Conservation (phyloP, 1,284 basidiomycete species). For the Cerrena zonata region DNA sequence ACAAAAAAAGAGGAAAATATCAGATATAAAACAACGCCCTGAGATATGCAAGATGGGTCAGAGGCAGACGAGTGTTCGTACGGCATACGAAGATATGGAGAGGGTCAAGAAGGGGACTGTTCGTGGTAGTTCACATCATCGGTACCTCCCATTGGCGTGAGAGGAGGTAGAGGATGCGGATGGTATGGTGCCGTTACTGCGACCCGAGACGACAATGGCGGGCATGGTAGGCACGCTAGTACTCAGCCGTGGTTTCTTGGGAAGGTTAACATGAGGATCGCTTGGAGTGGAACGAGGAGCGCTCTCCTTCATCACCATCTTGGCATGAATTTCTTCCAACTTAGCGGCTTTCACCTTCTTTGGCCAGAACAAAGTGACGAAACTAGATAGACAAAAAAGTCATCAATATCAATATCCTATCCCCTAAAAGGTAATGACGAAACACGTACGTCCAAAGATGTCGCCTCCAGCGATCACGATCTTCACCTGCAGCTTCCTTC, state of each 20-base stretch:
- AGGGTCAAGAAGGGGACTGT: background rate
- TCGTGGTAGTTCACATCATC: constrained; percentile 14
- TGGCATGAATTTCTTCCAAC: constrained; percentile 87
- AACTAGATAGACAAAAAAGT: constrained; percentile 40
- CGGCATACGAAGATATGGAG: background rate
- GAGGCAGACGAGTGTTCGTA: too few relatives aligned
- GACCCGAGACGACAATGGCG: constrained; percentile 12
- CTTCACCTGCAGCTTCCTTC: constrained; percentile 73
- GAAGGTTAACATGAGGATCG: constrained; percentile 18
- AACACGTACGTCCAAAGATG: constrained; percentile 89
- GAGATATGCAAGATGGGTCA: too few relatives aligned
- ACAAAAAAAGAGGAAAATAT: background rate
- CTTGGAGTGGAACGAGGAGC: constrained; percentile 24
- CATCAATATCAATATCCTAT: too few relatives aligned
- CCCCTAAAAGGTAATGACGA: background rate
- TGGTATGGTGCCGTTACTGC: constrained; percentile 19
- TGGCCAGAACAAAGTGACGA: constrained; percentile 95
- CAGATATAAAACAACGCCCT: background rate
- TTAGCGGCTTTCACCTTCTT: constrained; percentile 90
- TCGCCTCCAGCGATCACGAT: constrained; percentile 81
- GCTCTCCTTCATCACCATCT: constrained; percentile 81
- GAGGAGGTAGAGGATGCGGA: constrained; percentile 23
- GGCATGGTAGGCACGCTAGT: constrained; percentile 10
- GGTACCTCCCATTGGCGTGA: constrained; percentile 27
- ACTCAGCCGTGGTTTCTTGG: constrained; percentile 28